Evolutionary conservation across 257 asterid species (phyloP).

Genomic region (Solanum raphanifolium): DNA sequence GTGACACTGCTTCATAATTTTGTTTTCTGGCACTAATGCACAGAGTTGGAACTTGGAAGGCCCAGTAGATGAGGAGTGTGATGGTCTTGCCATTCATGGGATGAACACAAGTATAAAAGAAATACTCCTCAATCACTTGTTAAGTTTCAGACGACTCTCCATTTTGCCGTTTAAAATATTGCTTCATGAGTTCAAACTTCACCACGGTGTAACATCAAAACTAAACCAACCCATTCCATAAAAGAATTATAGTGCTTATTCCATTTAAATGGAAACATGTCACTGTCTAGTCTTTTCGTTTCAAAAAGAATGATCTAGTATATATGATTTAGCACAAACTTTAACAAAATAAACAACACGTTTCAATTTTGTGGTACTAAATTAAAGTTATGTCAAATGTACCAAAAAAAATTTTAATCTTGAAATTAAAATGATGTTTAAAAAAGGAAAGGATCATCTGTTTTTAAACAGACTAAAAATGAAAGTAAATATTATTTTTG

Average conservation of each 20-base stretch:
- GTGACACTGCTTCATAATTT: background rate
- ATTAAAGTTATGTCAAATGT: no score
- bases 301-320: no score
- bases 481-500: no score
- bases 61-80: conserved; percentile 48
- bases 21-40: background rate
- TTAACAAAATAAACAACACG: no score
- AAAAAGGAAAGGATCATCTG: no score
- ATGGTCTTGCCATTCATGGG: conserved; percentile 46
- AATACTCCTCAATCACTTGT: no score
- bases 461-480: no score
- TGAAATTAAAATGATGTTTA: no score
- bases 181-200: background rate
- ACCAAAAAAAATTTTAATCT: no score
- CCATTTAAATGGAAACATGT: background rate
- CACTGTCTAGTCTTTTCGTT: background rate
- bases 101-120: no score
- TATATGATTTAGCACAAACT: no score
- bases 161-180: background rate
- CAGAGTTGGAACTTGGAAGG: background rate
- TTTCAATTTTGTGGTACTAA: no score
- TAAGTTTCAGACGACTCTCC: background rate
- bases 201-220: background rate
- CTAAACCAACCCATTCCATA: background rate
- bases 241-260: background rate